Percentiles rank a stretch among this genome's conserved stretches.
These are phyloP conservation scores for Ploettnerulaceae sp. DNA, from an alignment of 2,329 filamentous ascomycete species.

Conservation along the genomic window DNA sequence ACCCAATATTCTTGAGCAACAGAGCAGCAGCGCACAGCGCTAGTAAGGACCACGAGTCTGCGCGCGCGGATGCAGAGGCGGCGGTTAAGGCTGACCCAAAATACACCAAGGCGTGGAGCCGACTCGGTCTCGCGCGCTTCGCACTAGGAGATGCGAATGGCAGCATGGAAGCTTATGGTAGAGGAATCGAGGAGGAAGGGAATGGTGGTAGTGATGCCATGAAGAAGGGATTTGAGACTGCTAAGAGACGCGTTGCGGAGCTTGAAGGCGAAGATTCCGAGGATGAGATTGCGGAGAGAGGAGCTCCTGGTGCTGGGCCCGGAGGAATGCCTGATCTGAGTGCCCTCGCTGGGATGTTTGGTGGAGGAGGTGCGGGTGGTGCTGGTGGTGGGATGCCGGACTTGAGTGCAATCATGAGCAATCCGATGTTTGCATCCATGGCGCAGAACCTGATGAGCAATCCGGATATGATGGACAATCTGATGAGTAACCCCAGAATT, in stretches of 20 bases:
- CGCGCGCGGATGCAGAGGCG: conserved; percentile 82
- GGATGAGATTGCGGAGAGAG: conserved; percentile 47
- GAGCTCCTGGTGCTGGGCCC: conserved; percentile 38
- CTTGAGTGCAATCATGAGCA: conserved; percentile 82
- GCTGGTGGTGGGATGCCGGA: conserved; percentile 83
- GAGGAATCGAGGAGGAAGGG: conserved; percentile 90
- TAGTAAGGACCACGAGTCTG: conserved; percentile 75
- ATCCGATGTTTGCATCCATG: conserved; percentile 98
- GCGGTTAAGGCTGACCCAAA: conserved; percentile 82
- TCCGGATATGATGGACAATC: conserved; percentile 81
- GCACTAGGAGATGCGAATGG: conserved; percentile 87
- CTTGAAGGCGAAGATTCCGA: conserved; percentile 50
- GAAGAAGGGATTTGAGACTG: conserved; percentile 95
- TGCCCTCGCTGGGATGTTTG: conserved; percentile 68
- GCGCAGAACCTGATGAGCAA: conserved; percentile 97
- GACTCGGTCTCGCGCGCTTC: conserved; percentile 85
- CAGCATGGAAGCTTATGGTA: conserved; percentile 88
- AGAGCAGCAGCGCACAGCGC: conserved; percentile 90
- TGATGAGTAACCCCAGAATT: conserved; percentile 91
- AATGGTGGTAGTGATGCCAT: conserved; percentile 93
- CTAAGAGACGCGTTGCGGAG: conserved; percentile 80
- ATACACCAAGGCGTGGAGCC: conserved; percentile 97
- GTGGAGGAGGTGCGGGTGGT: conserved; percentile 55
- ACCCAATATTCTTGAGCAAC: conserved; percentile 97
- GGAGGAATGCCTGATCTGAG: conserved; percentile 69